phyloP scores from a whole-genome alignment of 164 flowering plant species.

The Protea cynaroides region DNA sequence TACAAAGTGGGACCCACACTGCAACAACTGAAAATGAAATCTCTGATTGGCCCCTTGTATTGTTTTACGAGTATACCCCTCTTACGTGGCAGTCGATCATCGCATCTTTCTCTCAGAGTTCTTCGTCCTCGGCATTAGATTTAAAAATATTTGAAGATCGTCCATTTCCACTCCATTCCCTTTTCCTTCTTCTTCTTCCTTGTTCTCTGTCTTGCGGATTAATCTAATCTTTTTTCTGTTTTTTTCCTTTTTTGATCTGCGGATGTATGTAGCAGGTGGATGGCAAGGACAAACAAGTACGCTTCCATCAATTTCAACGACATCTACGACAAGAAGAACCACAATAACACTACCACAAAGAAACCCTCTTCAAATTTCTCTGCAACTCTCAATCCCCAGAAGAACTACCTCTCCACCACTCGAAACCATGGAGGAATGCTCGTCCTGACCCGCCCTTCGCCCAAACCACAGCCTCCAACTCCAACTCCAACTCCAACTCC shows the following conservation, averaged over 20 bases:
- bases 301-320: slow-evolving; percentile 73
- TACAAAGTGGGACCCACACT: too few relatives aligned
- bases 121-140: too few relatives aligned
- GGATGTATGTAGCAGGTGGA: slow-evolving; percentile 27
- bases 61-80: too few relatives aligned
- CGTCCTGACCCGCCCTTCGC: slow-evolving; percentile 59
- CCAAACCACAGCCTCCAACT: slow-evolving; percentile 2
- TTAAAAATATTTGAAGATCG: too few relatives aligned
- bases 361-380: slow-evolving; percentile 13
- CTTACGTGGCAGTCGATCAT: too few relatives aligned
- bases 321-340: slow-evolving; percentile 43
- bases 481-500: slow-evolving; percentile 2
- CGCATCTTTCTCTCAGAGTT: too few relatives aligned
- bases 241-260: too few relatives aligned
- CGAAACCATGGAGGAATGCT: slow-evolving; percentile 69
- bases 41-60: too few relatives aligned
- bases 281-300: slow-evolving; percentile 72
- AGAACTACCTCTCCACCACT: slow-evolving; percentile 17
- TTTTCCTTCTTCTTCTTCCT: background rate
- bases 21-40: too few relatives aligned
- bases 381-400: slow-evolving; percentile 15
- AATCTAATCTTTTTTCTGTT: too few relatives aligned
- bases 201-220: slow-evolving; percentile 5
- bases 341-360: slow-evolving; percentile 11
- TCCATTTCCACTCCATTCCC: background rate